phyloP scores from a whole-genome alignment of 192 early-diverging fungal species.

The Physocladia obscura region DNA sequence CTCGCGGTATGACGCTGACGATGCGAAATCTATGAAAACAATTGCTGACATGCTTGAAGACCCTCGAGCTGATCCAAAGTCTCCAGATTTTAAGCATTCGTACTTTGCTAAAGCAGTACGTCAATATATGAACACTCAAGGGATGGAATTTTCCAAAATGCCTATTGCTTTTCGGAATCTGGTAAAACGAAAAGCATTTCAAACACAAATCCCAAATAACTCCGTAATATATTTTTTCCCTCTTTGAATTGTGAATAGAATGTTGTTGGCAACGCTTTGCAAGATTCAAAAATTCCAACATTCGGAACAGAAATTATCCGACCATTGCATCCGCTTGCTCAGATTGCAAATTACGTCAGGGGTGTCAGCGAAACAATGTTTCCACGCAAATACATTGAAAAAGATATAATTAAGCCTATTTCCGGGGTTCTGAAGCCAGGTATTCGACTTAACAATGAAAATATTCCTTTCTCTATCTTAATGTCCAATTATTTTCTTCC shows the following conservation, averaged over 20 bases:
- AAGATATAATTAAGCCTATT: slow-evolving; percentile 56
- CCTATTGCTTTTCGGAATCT: slow-evolving; percentile 22
- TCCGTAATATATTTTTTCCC: not conserved
- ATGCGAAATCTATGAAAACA: not conserved
- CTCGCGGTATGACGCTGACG: not conserved
- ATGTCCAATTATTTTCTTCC: too few relatives aligned
- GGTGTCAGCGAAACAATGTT: slow-evolving; percentile 5
- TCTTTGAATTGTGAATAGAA: not conserved
- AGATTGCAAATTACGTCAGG: slow-evolving; percentile 4
- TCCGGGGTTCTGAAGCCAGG: slow-evolving; percentile 71
- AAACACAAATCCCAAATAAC: not conserved
- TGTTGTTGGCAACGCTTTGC: slow-evolving; percentile 11
- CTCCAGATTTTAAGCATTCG: not conserved
- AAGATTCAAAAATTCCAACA: slow-evolving; percentile 14
- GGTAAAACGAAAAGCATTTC: slow-evolving; percentile 10
- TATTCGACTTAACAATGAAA: too few relatives aligned
- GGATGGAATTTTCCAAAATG: slow-evolving; percentile 26
- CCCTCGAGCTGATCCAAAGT: slow-evolving; percentile 17
- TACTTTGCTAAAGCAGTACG: not conserved
- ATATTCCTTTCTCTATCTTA: too few relatives aligned
- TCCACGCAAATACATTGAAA: slow-evolving; percentile 11
- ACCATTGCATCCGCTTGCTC: not conserved
- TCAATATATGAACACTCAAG: not conserved
- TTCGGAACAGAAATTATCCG: not conserved
- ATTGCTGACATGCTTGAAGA: slow-evolving; percentile 15